Base-by-base conservation (phyloP, 495 filamentous ascomycete genomes). In the Penicillium daleae region DNA sequence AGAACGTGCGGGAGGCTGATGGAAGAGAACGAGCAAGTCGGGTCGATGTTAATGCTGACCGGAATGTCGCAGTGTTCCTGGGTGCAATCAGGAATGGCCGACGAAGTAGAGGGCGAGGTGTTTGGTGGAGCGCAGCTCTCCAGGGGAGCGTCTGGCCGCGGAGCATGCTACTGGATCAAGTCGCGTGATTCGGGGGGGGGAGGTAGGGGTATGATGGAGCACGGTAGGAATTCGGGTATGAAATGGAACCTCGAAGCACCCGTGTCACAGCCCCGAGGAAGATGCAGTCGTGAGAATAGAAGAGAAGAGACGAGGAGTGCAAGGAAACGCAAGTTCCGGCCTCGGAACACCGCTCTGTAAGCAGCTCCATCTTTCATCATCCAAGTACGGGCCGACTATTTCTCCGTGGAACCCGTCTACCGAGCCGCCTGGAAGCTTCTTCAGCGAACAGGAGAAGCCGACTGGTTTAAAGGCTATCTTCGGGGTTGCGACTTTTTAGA, bases 61-160 rank as follows among this genome's bases (percentile, higher is more conserved):
- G 69, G 56, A 76, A 60, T 57, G 51, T 67, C 60, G 74, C 77
- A 82, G 82, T 74, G 61, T 77, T 66, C 69, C 78, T 66, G 27
- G 76, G 56, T 39, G 74, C 67, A 63, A 67, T 57, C 48, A 73
- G 64, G n/a, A 73, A 68, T 35, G 76, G 63, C 49, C 71, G 72
- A 53, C 71, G 68, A 51, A 76, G 59, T 35, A 78, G 60, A 58
- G 78, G 65, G 59, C 78, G 77, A 71, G 75, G 67, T 65, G 75
- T 76, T 74, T 75, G 72, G 57, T 79, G 78, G 75, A 83, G 79
- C 71, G 78, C 77, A 74, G 77, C 80, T 78, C 82, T 83, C 82
- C 82, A 84, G 77, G 81, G 80, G 68, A 83, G 73, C 65, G 78
- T 79, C 74, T 82, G 81, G 74, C 79, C 76, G 76, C 78, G 78